Conservation (phyloP, 805 yeast species). For the Pichia exigua region DNA sequence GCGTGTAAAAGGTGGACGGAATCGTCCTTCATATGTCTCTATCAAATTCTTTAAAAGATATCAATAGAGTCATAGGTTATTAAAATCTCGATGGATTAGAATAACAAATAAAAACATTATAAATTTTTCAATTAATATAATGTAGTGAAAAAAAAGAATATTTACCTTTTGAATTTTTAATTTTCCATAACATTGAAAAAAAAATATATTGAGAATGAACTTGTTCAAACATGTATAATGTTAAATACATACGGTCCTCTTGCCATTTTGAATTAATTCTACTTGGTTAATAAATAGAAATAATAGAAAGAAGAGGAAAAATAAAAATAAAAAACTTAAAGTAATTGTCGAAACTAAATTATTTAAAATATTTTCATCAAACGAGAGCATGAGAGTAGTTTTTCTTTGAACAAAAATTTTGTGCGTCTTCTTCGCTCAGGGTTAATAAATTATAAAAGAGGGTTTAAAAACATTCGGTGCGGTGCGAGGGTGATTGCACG, state of each 20-base stretch:
- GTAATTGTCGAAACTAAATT: too few species aligned
- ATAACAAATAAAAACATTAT: slow-evolving; percentile 1
- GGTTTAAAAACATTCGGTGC: neutral
- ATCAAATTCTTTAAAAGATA: neutral
- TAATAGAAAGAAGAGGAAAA: neutral
- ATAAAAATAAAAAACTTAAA: neutral
- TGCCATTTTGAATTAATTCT: slow-evolving; percentile 44
- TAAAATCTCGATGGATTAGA: neutral
- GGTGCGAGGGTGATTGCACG: neutral
- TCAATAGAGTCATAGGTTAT: slow-evolving; percentile 6
- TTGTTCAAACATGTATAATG: neutral
- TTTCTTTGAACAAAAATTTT: neutral
- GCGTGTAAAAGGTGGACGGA: neutral
- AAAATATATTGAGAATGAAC: neutral
- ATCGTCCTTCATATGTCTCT: slow-evolving; percentile 6
- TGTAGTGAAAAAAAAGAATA: neutral
- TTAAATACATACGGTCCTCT: slow-evolving; percentile 61
- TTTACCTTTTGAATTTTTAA: slow-evolving; percentile 6
- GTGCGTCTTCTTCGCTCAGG: neutral
- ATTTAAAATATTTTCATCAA: neutral
- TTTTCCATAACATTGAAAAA: neutral
- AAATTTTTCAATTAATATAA: neutral
- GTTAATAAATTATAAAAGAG: neutral
- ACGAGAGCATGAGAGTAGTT: neutral
- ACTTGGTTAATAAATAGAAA: neutral